Evolutionary conservation across 2,329 filamentous ascomycete genomes (phyloP).

Genomic region (Nemania bipapillata): DNA sequence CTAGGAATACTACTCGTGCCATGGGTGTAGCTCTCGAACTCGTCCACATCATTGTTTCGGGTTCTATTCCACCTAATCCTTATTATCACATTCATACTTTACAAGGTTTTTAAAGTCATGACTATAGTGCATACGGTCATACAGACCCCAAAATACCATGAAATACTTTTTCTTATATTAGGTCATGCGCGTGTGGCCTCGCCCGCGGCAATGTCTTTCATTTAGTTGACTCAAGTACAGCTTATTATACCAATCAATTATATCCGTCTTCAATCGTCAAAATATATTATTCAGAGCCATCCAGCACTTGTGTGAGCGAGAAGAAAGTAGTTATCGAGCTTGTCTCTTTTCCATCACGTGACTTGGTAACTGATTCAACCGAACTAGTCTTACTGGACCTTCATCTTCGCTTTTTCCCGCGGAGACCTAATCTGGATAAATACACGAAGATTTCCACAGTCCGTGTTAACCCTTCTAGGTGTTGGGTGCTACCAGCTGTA

Average conservation of each 20-base stretch:
- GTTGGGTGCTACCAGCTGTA: constrained; percentile 23
- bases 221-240: neutral
- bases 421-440: constrained; percentile 38
- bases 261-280: neutral
- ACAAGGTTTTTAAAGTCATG: no score
- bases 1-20: no score
- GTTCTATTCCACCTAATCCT: no score
- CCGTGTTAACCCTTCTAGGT: constrained; percentile 12
- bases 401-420: constrained; percentile 33
- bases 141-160: neutral
- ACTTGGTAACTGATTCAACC: constrained; percentile 18
- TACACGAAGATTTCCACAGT: constrained; percentile 32
- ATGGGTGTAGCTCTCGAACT: no score
- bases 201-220: neutral
- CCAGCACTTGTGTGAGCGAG: neutral
- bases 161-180: no score
- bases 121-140: neutral
- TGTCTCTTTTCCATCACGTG: constrained; percentile 20
- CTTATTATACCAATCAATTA: neutral
- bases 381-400: constrained; percentile 13
- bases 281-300: neutral
- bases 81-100: no score
- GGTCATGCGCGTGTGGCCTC: neutral
- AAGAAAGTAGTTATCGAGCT: neutral
- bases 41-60: no score